Evolutionary conservation across 2,329 filamentous ascomycete species (phyloP).

Genomic region (Colletotrichum sp.): DNA sequence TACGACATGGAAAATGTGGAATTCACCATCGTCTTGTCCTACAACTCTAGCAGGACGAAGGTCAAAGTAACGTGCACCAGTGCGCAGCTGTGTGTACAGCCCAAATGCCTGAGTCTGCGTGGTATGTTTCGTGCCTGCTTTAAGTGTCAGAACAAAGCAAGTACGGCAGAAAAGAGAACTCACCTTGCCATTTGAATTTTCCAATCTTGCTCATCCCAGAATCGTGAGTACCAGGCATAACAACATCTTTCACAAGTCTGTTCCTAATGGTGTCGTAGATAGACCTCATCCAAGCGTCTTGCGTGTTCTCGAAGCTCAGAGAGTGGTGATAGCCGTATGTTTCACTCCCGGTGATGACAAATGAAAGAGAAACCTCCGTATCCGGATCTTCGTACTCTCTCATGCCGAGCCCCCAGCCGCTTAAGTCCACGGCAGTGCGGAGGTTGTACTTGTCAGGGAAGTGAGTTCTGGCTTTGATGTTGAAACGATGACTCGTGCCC

Average conservation of each 20-base stretch:
- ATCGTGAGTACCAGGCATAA: conserved; percentile 54
- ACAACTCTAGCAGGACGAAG: conserved; percentile 41
- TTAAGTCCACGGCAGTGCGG: conserved; percentile 32
- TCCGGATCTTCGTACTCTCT: conserved; percentile 36
- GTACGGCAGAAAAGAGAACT: background rate
- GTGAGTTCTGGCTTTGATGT: conserved; percentile 32
- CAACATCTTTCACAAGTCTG: conserved; percentile 48
- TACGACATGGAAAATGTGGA: background rate
- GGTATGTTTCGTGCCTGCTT: conserved; percentile 45
- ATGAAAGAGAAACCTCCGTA: conserved; percentile 31
- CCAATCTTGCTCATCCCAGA: conserved; percentile 49
- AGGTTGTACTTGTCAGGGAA: conserved; percentile 29
- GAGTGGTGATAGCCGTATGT: conserved; percentile 35
- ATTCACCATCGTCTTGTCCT: conserved; percentile 5
- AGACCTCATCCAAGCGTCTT: conserved; percentile 35
- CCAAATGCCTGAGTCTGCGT: conserved; percentile 50
- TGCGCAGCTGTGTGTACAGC: conserved; percentile 49
- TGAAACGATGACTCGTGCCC: conserved; percentile 33
- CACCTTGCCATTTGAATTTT: background rate
- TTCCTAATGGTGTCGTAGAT: conserved; percentile 36
- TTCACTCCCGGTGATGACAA: conserved; percentile 40
- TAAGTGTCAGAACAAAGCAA: no score
- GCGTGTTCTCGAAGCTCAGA: conserved; percentile 25
- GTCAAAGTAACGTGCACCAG: conserved; percentile 53
- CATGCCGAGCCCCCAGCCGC: conserved; percentile 35